phyloP scores from a whole-genome alignment of 2,329 filamentous ascomycete species.

The Dothistroma pini region DNA sequence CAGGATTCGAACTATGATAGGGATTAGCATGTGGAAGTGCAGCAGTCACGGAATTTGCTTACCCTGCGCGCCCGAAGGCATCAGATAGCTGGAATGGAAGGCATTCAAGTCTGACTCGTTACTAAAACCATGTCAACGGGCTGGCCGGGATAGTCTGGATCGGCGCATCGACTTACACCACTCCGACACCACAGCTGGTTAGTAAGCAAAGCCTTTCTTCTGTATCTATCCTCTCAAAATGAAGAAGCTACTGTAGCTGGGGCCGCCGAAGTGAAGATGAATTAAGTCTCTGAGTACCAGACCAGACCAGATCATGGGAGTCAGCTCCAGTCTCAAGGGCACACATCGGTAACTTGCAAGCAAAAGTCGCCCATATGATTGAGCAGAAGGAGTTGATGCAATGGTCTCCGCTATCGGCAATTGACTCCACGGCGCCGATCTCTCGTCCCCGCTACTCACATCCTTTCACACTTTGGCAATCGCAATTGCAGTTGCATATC shows the following conservation, averaged over 20 bases:
- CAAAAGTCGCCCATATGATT: not conserved
- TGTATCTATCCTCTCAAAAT: not conserved
- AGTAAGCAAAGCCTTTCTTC: not conserved
- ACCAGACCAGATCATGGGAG: too few relatives aligned
- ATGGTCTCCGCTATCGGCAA: not conserved
- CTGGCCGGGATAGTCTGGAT: too few relatives aligned
- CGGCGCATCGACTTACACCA: slow-evolving; percentile 9
- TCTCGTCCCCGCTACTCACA: not conserved
- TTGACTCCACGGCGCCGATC: not conserved
- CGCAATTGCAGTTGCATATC: not conserved
- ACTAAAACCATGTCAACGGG: too few relatives aligned
- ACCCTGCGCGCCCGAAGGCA: slow-evolving; percentile 17
- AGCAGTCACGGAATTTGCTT: not conserved
- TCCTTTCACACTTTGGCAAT: not conserved
- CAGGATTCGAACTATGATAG: too few relatives aligned
- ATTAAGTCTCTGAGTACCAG: too few relatives aligned
- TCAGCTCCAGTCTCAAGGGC: too few relatives aligned
- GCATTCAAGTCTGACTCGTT: slow-evolving; percentile 28
- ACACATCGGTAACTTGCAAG: not conserved
- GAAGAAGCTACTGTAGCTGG: not conserved
- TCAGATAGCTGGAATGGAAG: slow-evolving; percentile 23
- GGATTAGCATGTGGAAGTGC: too few relatives aligned
- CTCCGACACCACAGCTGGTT: slow-evolving; percentile 12
- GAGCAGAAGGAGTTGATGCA: too few relatives aligned
- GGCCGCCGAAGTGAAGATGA: too few relatives aligned